Conservation (phyloP, 345 rosid species). For the Noccaea caerulescens region DNA sequence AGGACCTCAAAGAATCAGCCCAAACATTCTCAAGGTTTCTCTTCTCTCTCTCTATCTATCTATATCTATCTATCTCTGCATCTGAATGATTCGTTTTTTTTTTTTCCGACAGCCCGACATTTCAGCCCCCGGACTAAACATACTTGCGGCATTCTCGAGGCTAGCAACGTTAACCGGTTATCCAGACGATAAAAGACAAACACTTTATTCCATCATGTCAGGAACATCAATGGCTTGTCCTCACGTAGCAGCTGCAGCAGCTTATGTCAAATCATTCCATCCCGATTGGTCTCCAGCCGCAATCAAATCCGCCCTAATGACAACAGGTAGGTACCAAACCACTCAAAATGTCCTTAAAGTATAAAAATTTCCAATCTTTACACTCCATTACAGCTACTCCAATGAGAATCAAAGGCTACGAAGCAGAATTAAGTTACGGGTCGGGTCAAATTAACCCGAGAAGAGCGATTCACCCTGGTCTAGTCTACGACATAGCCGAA, state of each 20-base stretch:
- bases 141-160: slow-evolving; percentile 72
- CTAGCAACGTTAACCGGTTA: slow-evolving; percentile 52
- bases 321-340: slow-evolving; percentile 58
- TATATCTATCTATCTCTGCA: background rate
- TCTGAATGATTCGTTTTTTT: background rate
- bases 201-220: slow-evolving; percentile 61
- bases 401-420: slow-evolving; percentile 53
- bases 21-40: slow-evolving; percentile 73
- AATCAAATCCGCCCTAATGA: slow-evolving; percentile 88
- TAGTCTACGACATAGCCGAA: slow-evolving; percentile 62
- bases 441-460: slow-evolving; percentile 84
- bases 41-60: background rate
- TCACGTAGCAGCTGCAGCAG: slow-evolving; percentile 77
- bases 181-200: slow-evolving; percentile 48
- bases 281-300: slow-evolving; percentile 91
- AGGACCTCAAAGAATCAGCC: slow-evolving; percentile 70
- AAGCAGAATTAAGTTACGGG: slow-evolving; percentile 64
- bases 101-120: slow-evolving; percentile 69
- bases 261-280: slow-evolving; percentile 79
- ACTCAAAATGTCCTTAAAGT: background rate
- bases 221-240: slow-evolving; percentile 97
- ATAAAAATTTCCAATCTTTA: slow-evolving; percentile 1
- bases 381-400: slow-evolving; percentile 59
- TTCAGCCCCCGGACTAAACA: slow-evolving; percentile 79
- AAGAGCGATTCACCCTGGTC: slow-evolving; percentile 71